These are phyloP conservation scores for Neurospora discreta DNA, from an alignment of 495 filamentous ascomycete species.

Conservation along the genomic window DNA sequence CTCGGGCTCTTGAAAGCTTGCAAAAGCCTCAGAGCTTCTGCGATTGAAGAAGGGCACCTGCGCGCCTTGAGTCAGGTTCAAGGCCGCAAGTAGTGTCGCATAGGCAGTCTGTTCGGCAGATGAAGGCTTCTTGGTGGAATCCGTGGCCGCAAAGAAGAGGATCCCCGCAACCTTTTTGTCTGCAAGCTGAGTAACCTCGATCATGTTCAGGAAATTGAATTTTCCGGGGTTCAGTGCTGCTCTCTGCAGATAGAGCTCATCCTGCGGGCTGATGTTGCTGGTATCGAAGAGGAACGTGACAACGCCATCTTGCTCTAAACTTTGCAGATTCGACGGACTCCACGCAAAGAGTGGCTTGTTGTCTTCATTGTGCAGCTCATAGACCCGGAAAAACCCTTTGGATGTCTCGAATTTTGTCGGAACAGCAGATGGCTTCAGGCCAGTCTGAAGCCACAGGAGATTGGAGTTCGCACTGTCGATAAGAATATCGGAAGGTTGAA, in stretches of 20 bases:
- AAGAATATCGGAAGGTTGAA: constrained; percentile 21
- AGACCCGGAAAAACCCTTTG: neutral
- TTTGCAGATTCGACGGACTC: neutral
- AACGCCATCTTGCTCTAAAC: neutral
- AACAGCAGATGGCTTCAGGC: constrained; percentile 22
- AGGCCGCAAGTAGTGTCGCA: neutral
- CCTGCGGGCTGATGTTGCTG: neutral
- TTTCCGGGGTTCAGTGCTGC: neutral
- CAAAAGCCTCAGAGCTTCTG: neutral
- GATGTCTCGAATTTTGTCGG: constrained; percentile 18
- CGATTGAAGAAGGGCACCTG: neutral
- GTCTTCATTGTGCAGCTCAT: neutral
- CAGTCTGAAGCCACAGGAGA: constrained; percentile 34
- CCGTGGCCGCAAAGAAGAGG: neutral
- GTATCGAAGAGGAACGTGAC: neutral
- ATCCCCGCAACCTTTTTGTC: neutral
- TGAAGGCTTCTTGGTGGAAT: neutral
- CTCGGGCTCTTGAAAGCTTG: neutral
- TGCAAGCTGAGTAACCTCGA: neutral
- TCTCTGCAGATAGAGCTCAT: neutral
- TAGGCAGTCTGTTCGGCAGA: neutral
- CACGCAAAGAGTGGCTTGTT: neutral
- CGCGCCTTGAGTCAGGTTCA: neutral
- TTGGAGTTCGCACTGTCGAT: constrained; percentile 36
- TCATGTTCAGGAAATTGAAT: neutral